Evolutionary conservation across 2,329 filamentous ascomycete genomes (phyloP).

Genomic region (Fusarium lyarnte): DNA sequence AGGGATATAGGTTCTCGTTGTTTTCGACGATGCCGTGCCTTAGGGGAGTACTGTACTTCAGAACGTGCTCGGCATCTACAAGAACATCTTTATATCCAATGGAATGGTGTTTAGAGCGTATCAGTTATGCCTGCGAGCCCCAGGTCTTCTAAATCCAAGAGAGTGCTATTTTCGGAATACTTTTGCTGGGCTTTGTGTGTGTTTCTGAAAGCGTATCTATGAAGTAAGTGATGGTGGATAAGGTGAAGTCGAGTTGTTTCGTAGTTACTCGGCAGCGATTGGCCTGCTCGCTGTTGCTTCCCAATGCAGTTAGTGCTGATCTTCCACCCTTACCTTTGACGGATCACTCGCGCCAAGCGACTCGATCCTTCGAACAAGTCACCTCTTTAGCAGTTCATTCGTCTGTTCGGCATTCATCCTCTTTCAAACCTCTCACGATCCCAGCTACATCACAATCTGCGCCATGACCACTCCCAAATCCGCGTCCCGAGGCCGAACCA

Average conservation of each 20-base stretch:
- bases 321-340: rapidly evolving
- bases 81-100: no score
- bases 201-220: no score
- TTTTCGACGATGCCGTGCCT: no score
- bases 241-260: not conserved
- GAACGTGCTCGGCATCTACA: no score
- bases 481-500: conserved; percentile 26
- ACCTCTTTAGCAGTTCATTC: conserved; percentile 9
- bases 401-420: conserved; percentile 9
- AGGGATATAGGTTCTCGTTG: no score
- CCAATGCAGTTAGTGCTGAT: not conserved
- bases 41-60: no score
- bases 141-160: no score
- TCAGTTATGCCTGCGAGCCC: no score
- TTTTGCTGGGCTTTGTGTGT: no score
- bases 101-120: no score
- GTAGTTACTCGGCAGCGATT: not conserved
- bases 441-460: not conserved
- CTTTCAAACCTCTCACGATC: not conserved
- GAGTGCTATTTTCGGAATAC: no score
- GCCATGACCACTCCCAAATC: conserved; percentile 33
- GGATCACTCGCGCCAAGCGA: not conserved
- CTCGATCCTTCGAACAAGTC: not conserved
- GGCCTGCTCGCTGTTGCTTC: not conserved
- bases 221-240: not conserved